Conservation (phyloP, 371 early-diverging fungal species). For the Funneliformis caledonium region DNA sequence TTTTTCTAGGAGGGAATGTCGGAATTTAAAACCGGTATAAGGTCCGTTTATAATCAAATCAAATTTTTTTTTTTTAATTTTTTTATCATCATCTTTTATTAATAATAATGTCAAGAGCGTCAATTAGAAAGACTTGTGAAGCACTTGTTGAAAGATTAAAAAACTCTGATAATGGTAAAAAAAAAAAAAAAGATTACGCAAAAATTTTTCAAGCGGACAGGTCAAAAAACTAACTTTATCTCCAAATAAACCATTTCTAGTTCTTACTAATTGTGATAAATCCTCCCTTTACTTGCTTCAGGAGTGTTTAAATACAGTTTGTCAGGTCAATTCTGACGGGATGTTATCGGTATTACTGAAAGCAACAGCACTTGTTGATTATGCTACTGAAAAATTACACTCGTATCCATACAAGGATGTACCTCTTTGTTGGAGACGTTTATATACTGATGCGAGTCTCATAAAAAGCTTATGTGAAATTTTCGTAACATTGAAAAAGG, state of each 20-base stretch:
- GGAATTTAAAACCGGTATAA: no score
- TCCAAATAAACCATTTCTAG: not conserved
- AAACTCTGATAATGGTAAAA: not conserved
- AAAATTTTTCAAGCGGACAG: no score
- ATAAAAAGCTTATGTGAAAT: slow-evolving; percentile 50
- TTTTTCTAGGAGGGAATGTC: no score
- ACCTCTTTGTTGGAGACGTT: slow-evolving; percentile 59
- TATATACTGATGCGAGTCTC: slow-evolving; percentile 61
- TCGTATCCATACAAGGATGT: slow-evolving; percentile 57
- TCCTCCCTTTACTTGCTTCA: slow-evolving; percentile 12
- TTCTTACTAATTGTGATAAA: slow-evolving; percentile 6
- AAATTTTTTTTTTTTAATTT: no score
- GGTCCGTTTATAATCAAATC: no score
- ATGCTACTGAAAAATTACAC: slow-evolving; percentile 51
- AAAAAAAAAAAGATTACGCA: not conserved
- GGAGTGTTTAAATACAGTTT: slow-evolving; percentile 4
- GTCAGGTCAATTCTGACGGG: not conserved
- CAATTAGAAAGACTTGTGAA: not conserved
- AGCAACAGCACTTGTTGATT: slow-evolving; percentile 48
- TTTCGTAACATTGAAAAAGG: not conserved
- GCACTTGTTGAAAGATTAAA: not conserved
- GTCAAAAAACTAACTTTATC: not conserved
- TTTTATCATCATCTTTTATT: no score
- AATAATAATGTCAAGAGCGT: no score
- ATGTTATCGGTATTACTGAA: slow-evolving; percentile 25